Conservation (phyloP, 495 filamentous ascomycete genomes). For the Talaromyces stipitatus region DNA sequence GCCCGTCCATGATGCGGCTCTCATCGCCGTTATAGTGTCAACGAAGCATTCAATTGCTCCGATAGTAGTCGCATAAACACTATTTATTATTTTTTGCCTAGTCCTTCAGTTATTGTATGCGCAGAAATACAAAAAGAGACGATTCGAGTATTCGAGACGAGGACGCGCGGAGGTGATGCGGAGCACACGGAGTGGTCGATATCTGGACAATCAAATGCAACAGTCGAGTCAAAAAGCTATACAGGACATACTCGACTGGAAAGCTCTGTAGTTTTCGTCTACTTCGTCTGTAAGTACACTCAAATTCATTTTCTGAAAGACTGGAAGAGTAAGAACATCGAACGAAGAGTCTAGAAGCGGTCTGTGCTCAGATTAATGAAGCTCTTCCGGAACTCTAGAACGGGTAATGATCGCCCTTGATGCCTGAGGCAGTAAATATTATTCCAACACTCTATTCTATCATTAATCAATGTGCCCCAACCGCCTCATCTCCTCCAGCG, state of each 20-base stretch:
- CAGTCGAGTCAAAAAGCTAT: too few relatives aligned
- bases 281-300: too few relatives aligned
- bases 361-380: not conserved
- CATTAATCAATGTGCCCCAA: too few relatives aligned
- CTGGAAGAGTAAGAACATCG: not conserved
- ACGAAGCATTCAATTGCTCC: not conserved
- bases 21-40: not conserved
- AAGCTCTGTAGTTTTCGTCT: too few relatives aligned
- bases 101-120: not conserved
- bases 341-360: not conserved
- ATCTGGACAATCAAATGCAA: not conserved
- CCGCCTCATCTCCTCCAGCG: too few relatives aligned
- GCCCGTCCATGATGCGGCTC: constrained; percentile 70
- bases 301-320: too few relatives aligned
- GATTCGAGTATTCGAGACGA: not conserved
- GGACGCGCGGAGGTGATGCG: not conserved
- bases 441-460: too few relatives aligned
- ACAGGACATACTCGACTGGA: too few relatives aligned
- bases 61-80: not conserved
- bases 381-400: not conserved
- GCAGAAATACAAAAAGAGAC: not conserved
- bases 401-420: not conserved
- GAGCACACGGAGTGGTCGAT: not conserved
- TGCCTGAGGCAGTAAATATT: too few relatives aligned
- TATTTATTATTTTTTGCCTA: not conserved